Conservation (phyloP, 345 rosid species). For the Lumnitzera racemosa region DNA sequence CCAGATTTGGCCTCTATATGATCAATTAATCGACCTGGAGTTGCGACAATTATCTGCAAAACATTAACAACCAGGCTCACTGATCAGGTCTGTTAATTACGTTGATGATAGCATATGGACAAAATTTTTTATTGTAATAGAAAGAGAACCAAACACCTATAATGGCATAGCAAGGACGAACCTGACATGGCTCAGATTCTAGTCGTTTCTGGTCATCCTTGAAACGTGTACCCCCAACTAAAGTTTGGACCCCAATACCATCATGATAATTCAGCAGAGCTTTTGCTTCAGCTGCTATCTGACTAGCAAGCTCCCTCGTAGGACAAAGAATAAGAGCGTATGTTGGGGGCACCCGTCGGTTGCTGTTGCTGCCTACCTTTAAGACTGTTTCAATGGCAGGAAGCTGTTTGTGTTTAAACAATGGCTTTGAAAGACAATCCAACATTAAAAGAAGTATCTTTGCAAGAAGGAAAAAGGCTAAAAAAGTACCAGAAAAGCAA, state of each 20-base stretch:
- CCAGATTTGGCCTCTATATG: constrained; percentile 86
- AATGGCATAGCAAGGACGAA: constrained; percentile 17
- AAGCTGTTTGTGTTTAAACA: constrained; percentile 74
- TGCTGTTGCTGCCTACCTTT: constrained; percentile 39
- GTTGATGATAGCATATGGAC: not conserved
- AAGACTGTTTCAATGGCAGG: constrained; percentile 99
- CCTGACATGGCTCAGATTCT: constrained; percentile 89
- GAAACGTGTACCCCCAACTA: constrained; percentile 92
- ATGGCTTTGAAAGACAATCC: constrained; percentile 21
- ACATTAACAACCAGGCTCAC: constrained; percentile 7
- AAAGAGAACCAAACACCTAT: constrained; percentile 5
- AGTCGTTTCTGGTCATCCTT: constrained; percentile 82
- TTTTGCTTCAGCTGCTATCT: constrained; percentile 90
- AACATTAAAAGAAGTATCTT: constrained; percentile 10
- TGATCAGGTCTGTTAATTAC: not conserved
- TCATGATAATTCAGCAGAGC: constrained; percentile 75
- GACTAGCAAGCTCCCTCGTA: constrained; percentile 91
- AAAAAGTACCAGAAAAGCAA: constrained; percentile 75
- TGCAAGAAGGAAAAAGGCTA: constrained; percentile 10
- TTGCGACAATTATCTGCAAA: constrained; percentile 78
- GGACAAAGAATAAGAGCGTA: constrained; percentile 81
- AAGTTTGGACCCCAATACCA: constrained; percentile 74
- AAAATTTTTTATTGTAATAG: not conserved
- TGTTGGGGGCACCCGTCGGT: constrained; percentile 42
- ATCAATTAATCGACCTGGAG: constrained; percentile 94